Conservation (phyloP, 2,329 filamentous ascomycete genomes). For the Xylariaceae sp. region DNA sequence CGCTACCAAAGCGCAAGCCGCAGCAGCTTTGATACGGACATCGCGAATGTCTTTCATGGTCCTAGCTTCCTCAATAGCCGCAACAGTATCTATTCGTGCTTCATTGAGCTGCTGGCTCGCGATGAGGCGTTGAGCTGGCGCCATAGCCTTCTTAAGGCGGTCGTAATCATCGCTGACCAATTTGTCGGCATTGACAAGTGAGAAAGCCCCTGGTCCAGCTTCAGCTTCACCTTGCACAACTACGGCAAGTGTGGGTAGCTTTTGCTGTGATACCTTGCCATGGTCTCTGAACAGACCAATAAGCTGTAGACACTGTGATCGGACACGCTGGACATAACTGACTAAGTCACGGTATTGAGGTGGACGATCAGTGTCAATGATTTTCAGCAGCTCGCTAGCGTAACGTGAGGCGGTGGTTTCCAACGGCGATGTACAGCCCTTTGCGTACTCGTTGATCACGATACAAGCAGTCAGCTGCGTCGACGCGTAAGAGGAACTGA, state of each 20-base stretch:
- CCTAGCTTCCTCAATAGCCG: slow-evolving; percentile 76
- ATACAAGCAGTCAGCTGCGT: slow-evolving; percentile 81
- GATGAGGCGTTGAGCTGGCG: slow-evolving; percentile 82
- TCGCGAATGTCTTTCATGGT: slow-evolving; percentile 77
- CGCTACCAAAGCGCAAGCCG: slow-evolving; percentile 84
- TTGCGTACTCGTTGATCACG: slow-evolving; percentile 84
- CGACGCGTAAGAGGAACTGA: slow-evolving; percentile 73
- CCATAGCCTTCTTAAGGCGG: slow-evolving; percentile 80
- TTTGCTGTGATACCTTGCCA: slow-evolving; percentile 71
- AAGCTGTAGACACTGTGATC: slow-evolving; percentile 86
- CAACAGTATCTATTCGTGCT: slow-evolving; percentile 64
- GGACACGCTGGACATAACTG: slow-evolving; percentile 81
- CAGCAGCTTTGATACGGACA: slow-evolving; percentile 78
- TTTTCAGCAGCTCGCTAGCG: slow-evolving; percentile 61
- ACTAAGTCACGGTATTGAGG: slow-evolving; percentile 84
- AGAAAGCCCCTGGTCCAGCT: slow-evolving; percentile 90
- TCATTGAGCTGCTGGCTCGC: slow-evolving; percentile 75
- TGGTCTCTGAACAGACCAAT: slow-evolving; percentile 89
- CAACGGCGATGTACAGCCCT: slow-evolving; percentile 42
- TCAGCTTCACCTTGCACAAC: slow-evolving; percentile 91
- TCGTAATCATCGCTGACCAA: slow-evolving; percentile 84
- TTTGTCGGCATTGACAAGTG: slow-evolving; percentile 80
- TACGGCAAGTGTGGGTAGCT: slow-evolving; percentile 77
- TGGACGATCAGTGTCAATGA: slow-evolving; percentile 80
- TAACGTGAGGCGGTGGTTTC: slow-evolving; percentile 56